Evolutionary conservation across 2,329 filamentous ascomycete species (phyloP).

Genomic region (Parastagonospora nodorum): DNA sequence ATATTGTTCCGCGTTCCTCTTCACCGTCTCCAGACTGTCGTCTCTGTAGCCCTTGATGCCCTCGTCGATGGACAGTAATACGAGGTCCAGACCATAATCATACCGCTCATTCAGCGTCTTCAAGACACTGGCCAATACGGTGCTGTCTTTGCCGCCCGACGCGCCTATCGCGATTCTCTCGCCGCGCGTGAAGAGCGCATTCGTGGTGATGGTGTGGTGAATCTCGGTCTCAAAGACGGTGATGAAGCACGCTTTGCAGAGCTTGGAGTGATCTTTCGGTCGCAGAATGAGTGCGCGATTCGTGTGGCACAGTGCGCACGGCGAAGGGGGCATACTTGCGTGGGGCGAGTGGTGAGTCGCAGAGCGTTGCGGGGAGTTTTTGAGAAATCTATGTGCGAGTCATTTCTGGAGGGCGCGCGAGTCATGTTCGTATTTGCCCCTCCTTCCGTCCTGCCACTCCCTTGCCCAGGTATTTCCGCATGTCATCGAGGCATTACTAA

Average conservation of each 20-base stretch:
- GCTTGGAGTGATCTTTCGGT: constrained; percentile 91
- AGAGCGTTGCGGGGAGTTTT: constrained; percentile 4
- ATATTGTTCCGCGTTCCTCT: constrained; percentile 89
- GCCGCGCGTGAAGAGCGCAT: constrained; percentile 78
- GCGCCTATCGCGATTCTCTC: constrained; percentile 93
- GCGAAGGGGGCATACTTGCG: constrained; percentile 71
- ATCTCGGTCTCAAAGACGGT: constrained; percentile 88
- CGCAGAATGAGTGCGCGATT: constrained; percentile 86
- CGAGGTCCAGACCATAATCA: constrained; percentile 81
- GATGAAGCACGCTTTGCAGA: constrained; percentile 90
- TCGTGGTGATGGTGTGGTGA: constrained; percentile 86
- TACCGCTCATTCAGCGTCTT: constrained; percentile 93
- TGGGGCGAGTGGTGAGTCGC: constrained; percentile 3
- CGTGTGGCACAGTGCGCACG: constrained; percentile 76
- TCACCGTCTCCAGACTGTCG: constrained; percentile 94
- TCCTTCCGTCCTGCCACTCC: too few species aligned
- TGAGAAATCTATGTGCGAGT: not conserved
- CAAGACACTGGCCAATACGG: constrained; percentile 89
- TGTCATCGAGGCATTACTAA: too few species aligned
- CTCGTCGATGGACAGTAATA: constrained; percentile 91
- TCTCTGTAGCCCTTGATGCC: constrained; percentile 97
- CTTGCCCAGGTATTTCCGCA: too few species aligned
- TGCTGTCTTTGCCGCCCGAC: constrained; percentile 96
- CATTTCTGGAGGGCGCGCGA: constrained; percentile 2
- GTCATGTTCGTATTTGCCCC: not conserved